Evolutionary conservation across 495 filamentous ascomycete species (phyloP).

Genomic region (Penicillium bovifimosum): DNA sequence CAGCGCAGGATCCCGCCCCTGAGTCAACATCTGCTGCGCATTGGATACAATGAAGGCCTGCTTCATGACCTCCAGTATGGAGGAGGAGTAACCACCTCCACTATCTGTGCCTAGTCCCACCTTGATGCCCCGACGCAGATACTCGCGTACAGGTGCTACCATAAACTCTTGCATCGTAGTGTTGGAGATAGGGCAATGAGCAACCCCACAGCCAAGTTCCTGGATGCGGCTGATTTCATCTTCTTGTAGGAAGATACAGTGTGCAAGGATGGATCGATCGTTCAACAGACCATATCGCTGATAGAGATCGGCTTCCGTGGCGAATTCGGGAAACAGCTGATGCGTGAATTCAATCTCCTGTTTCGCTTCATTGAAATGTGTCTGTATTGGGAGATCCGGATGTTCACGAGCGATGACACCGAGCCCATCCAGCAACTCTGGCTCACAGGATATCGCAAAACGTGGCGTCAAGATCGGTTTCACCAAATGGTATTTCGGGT

Average conservation of each 20-base stretch:
- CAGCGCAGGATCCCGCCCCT: conserved; percentile 45
- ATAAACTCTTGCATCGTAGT: conserved; percentile 58
- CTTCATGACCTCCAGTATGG: conserved; percentile 55
- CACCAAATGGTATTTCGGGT: conserved; percentile 34
- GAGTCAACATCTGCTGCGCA: conserved; percentile 44
- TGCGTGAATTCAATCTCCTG: conserved; percentile 50
- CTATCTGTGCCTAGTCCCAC: conserved; percentile 64
- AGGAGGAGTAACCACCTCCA: conserved; percentile 57
- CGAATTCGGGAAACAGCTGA: conserved; percentile 48
- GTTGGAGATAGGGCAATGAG: conserved; percentile 60
- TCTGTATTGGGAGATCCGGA: conserved; percentile 54
- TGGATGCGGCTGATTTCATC: conserved; percentile 46
- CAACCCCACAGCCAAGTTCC: conserved; percentile 49
- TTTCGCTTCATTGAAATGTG: conserved; percentile 58
- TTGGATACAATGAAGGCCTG: conserved; percentile 57
- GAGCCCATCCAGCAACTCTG: conserved; percentile 46
- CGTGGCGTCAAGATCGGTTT: conserved; percentile 56
- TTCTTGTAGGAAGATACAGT: conserved; percentile 55
- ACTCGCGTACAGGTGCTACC: conserved; percentile 54
- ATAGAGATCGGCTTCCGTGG: conserved; percentile 52
- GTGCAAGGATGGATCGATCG: conserved; percentile 54
- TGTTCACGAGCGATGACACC: conserved; percentile 46
- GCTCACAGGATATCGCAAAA: conserved; percentile 57
- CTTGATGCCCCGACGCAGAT: conserved; percentile 53
- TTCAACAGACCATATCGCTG: conserved; percentile 48